Evolutionary conservation across 1,139 yeast species (phyloP).

Genomic region (Spencermartinsiella ligniputridi): DNA sequence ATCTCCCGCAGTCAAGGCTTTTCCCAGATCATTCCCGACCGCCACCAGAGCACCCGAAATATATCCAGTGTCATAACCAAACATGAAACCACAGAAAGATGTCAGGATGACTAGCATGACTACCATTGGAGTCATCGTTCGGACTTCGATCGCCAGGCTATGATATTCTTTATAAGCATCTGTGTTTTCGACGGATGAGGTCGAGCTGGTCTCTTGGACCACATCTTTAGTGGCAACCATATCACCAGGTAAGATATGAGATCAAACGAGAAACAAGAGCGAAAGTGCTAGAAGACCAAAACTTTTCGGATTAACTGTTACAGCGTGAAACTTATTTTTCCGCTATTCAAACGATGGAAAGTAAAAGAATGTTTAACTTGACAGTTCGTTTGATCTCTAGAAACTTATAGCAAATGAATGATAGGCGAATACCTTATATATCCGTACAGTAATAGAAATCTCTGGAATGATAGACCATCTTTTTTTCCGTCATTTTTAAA

Average conservation of each 20-base stretch:
- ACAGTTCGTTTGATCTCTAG: no score
- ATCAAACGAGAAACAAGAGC: not conserved
- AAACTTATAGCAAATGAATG: no score
- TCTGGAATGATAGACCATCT: no score
- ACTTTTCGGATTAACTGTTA: not conserved
- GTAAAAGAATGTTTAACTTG: no score
- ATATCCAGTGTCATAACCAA: slow-evolving; percentile 96
- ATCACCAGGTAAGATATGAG: no score
- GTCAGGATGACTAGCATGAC: slow-evolving; percentile 70
- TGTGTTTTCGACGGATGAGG: not conserved
- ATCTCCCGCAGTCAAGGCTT: slow-evolving; percentile 59
- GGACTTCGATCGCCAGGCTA: slow-evolving; percentile 23
- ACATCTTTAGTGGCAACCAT: slow-evolving; percentile 1
- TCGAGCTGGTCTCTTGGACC: not conserved
- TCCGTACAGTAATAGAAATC: no score
- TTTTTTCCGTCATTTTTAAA: no score
- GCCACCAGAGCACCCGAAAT: slow-evolving; percentile 88
- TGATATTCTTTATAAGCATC: not conserved
- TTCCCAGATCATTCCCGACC: slow-evolving; percentile 64
- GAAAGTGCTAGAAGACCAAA: not conserved
- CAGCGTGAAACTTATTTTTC: no score
- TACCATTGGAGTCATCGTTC: slow-evolving; percentile 49
- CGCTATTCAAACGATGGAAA: no score
- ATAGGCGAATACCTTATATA: no score
- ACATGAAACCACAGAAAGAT: slow-evolving; percentile 91